Conservation (phyloP, 139 green algal species). For the Chlorella ohadii region DNA sequence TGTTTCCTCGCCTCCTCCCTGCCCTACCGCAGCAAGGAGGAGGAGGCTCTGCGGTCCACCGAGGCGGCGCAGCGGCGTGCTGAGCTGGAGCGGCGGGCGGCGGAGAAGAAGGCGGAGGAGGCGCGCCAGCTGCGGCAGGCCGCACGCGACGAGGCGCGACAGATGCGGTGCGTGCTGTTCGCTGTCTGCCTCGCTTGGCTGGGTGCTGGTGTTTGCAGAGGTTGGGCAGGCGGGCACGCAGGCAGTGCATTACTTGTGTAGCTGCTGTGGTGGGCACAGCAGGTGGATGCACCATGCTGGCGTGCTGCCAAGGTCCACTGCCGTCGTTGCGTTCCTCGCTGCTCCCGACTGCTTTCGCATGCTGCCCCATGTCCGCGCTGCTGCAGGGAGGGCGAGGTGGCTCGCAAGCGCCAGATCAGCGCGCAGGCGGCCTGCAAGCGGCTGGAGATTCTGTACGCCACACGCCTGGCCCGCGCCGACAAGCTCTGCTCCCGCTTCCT, state of each 20-base stretch:
- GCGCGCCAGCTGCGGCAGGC: conserved; percentile 29
- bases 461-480: conserved; percentile 30
- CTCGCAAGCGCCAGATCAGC: conserved; percentile 42
- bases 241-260: too few relatives aligned
- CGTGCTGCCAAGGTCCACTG: too few relatives aligned
- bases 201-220: neutral
- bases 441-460: conserved; percentile 41
- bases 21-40: conserved; percentile 38
- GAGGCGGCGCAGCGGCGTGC: conserved; percentile 42
- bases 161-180: conserved; percentile 38
- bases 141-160: conserved; percentile 40
- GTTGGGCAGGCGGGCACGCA: too few relatives aligned
- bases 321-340: too few relatives aligned
- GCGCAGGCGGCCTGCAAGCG: conserved; percentile 40
- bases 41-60: conserved; percentile 27
- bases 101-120: conserved; percentile 49
- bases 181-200: too few relatives aligned
- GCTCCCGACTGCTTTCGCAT: too few relatives aligned
- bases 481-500: conserved; percentile 49
- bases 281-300: too few relatives aligned
- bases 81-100: conserved; percentile 60
- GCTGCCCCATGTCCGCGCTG: neutral
- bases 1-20: too few relatives aligned
- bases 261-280: too few relatives aligned
- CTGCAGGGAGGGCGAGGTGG: conserved; percentile 47